These are phyloP conservation scores for Tilletia indica DNA, from an alignment of 1,284 basidiomycete genomes.

Conservation along the genomic window DNA sequence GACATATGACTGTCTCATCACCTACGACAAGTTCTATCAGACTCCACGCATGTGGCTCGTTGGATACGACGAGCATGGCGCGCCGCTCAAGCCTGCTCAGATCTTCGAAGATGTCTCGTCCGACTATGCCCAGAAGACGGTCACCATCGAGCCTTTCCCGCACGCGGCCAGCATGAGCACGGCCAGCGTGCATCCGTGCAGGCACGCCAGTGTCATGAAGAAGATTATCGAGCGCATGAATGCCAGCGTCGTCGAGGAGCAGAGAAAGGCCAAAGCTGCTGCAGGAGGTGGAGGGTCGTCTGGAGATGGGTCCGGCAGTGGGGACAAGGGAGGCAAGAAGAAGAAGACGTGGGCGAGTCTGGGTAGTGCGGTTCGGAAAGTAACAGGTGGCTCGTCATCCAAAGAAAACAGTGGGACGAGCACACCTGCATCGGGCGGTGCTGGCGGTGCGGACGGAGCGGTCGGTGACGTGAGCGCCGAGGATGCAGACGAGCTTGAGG, in stretches of 20 bases:
- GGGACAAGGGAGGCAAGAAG: constrained; percentile 57
- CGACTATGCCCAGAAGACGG: constrained; percentile 97
- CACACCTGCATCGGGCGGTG: constrained; percentile 5
- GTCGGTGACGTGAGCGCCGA: not conserved
- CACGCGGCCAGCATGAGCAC: constrained; percentile 70
- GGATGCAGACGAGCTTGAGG: constrained; percentile 34
- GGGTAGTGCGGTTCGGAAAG: constrained; percentile 68
- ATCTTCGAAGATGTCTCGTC: constrained; percentile 97
- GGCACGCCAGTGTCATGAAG: constrained; percentile 99
- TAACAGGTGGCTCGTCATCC: constrained; percentile 61
- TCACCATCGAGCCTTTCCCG: constrained; percentile 97
- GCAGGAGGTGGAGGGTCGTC: constrained; percentile 23
- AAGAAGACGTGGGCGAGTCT: constrained; percentile 75
- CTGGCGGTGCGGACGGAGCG: not conserved
- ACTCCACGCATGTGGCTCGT: constrained; percentile 54
- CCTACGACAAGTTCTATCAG: constrained; percentile 77
- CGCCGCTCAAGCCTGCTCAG: constrained; percentile 66
- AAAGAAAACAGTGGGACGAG: constrained; percentile 20
- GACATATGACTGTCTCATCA: constrained; percentile 99
- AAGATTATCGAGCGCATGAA: constrained; percentile 99
- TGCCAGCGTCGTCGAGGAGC: constrained; percentile 58
- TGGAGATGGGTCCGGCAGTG: not conserved
- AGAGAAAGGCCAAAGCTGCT: constrained; percentile 59
- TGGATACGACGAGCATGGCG: constrained; percentile 52
- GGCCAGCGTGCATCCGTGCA: constrained; percentile 90